These are phyloP conservation scores for Suhomyces maxii DNA, from an alignment of 1,139 yeast genomes.

Conservation along the genomic window DNA sequence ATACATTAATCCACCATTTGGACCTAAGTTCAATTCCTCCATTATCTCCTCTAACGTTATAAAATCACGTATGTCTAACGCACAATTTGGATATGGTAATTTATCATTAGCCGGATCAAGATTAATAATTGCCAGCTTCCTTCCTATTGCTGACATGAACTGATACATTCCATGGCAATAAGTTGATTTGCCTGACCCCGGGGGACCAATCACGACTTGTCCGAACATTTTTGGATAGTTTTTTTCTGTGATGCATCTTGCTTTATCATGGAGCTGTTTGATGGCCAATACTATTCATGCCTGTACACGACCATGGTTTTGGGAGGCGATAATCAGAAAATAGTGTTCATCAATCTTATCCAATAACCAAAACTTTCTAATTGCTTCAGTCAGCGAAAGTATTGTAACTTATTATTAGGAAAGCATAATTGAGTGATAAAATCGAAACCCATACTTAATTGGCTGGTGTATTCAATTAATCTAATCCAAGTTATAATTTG, in stretches of 20 bases:
- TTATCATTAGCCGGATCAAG: constrained; percentile 94
- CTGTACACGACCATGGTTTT: not conserved
- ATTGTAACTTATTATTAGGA: no score
- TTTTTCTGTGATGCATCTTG: not conserved
- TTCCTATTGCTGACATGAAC: constrained; percentile 89
- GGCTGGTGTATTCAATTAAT: not conserved
- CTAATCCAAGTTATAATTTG: not conserved
- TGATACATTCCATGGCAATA: constrained; percentile 91
- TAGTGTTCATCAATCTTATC: not conserved
- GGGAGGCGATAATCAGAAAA: not conserved
- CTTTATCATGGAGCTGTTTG: not conserved
- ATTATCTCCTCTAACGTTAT: constrained; percentile 86
- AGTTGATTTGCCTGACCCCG: constrained; percentile 96
- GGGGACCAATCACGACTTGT: constrained; percentile 95
- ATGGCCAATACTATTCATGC: not conserved
- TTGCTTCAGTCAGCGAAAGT: no score
- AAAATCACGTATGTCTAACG: constrained; percentile 84
- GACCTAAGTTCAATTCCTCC: constrained; percentile 81
- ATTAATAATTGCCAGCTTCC: constrained; percentile 79
- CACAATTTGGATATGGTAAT: constrained; percentile 70
- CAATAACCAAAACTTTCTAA: no score
- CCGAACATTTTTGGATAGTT: constrained; percentile 53
- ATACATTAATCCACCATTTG: constrained; percentile 92
- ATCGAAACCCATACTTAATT: not conserved
- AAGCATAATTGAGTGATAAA: not conserved